Evolutionary conservation across 345 rosid genomes (phyloP), one percentile per base, ranked within the genome.

Genomic region (Dovyalis caffra): DNA sequence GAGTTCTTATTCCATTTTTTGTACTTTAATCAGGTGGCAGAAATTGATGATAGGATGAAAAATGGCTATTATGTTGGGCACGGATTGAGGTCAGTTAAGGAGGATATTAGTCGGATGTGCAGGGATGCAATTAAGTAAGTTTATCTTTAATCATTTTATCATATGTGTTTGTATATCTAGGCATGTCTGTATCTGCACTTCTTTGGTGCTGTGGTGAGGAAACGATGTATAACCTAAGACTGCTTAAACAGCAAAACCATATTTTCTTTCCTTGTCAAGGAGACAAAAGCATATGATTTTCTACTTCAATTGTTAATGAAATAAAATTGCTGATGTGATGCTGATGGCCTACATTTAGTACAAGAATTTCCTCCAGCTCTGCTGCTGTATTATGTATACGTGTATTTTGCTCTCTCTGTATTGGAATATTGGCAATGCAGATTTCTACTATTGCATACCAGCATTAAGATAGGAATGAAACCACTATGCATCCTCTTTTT

Each of bases 71-170:
- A 96, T 73, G 80, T 89, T 51, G 84, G 90, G 80, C 93, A 86
- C 82, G 98, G 99, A 76, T 85, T 96, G 84, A 84, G 81, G 72
- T 87, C 90, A 82, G 97, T 93, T 72, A 93, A 88, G 87, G 97
- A 93, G 79, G 99, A 96, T 85, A 93, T 96, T 82, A 83, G 97
- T 82, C 89, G 94, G 78, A 93, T 96, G 92, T 93, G 99, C 88
- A 88, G 95, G 85, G 99, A 96, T 85, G 99, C 99, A 64, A 89
- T 93, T 68, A 96, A 93, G 99, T 93, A 92, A 83, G 91, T 64
- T 74, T 34, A 66, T 70, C 53, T 74, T 23, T 71, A 34, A 37
- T 8, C n/a, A 28, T 26, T 73, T 23, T 10, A 26, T 51, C 51
- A 5, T 23, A 26, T 29, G 40, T 1, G 60, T 53, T 53, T 53